Percentiles rank a stretch among this genome's conserved stretches.
Evolutionary conservation across 2,329 filamentous ascomycete genomes (phyloP).

Genomic region (Dactylellina drechsleri): DNA sequence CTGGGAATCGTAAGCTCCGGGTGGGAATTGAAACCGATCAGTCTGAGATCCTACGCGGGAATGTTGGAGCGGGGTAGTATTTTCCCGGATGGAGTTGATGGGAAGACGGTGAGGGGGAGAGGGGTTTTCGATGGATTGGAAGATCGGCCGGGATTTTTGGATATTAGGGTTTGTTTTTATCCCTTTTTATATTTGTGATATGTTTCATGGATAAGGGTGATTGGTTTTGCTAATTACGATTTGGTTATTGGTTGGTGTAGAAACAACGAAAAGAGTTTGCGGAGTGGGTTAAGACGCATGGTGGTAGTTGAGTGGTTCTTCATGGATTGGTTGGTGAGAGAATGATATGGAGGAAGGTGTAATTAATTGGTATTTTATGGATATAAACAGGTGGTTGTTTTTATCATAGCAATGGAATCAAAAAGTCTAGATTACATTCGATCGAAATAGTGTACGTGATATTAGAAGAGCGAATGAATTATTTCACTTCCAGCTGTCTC

Average conservation of each 20-base stretch:
- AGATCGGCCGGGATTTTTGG: slow-evolving; percentile 82
- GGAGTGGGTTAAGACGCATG: slow-evolving; percentile 53
- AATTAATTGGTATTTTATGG: too few species aligned
- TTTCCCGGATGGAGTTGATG: slow-evolving; percentile 69
- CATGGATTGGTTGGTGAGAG: neutral
- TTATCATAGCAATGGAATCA: too few species aligned
- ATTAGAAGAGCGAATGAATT: too few species aligned
- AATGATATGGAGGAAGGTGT: neutral
- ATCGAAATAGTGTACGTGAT: too few species aligned
- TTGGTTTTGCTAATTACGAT: slow-evolving; percentile 2
- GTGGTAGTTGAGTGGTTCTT: slow-evolving; percentile 14
- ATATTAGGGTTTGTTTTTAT: slow-evolving; percentile 72
- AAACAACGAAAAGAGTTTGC: slow-evolving; percentile 79
- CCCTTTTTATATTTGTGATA: slow-evolving; percentile 54
- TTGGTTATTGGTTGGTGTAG: slow-evolving; percentile 58
- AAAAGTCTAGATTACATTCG: too few species aligned
- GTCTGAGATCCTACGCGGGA: slow-evolving; percentile 82
- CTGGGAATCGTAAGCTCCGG: slow-evolving; percentile 76
- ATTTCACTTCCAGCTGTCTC: too few species aligned
- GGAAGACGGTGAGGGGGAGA: slow-evolving; percentile 76
- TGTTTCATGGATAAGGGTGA: neutral
- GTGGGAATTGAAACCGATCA: slow-evolving; percentile 83
- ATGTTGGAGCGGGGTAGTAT: slow-evolving; percentile 77
- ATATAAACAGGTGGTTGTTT: neutral
- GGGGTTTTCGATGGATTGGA: slow-evolving; percentile 85